Evolutionary conservation across 78 protist species (phyloP).

Genomic region (Guillardia theta): DNA sequence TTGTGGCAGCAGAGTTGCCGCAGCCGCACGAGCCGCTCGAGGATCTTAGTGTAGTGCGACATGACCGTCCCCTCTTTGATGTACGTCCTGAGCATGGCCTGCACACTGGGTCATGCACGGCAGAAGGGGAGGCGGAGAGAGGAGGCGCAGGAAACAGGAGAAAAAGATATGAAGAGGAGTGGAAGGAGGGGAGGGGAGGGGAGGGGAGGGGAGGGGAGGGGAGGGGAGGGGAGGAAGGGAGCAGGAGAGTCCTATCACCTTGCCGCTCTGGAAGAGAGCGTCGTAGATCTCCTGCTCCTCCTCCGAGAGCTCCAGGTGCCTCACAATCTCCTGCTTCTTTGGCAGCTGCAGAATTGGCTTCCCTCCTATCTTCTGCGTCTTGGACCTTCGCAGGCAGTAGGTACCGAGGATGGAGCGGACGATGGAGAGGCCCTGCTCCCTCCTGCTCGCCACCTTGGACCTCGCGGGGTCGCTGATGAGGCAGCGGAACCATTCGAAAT

Average conservation of each 20-base stretch:
- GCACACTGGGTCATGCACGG: not conserved
- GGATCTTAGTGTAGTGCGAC: slow-evolving; percentile 25
- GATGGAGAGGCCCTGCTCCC: not conserved
- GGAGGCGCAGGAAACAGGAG: not conserved
- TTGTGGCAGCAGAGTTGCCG: slow-evolving; percentile 6
- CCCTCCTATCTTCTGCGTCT: not conserved
- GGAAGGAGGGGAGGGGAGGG: not conserved
- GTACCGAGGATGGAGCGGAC: not conserved
- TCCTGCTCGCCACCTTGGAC: not conserved
- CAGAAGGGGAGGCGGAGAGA: not conserved
- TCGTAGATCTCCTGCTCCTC: not conserved
- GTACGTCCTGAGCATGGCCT: not conserved
- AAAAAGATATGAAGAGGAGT: not conserved
- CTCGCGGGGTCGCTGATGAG: not conserved
- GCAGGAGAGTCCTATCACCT: not conserved
- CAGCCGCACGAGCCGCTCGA: not conserved
- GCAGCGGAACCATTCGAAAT: not conserved
- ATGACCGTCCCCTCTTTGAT: not conserved
- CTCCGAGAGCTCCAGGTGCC: not conserved
- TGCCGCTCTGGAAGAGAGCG: not conserved
- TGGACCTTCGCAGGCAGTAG: not conserved
- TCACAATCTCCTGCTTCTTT: not conserved
- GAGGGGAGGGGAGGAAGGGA: not conserved
- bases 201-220: not conserved
- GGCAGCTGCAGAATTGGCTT: not conserved